These are phyloP conservation scores for Periconia macrospinosa DNA, from an alignment of 2,329 filamentous ascomycete species.

Conservation along the genomic window DNA sequence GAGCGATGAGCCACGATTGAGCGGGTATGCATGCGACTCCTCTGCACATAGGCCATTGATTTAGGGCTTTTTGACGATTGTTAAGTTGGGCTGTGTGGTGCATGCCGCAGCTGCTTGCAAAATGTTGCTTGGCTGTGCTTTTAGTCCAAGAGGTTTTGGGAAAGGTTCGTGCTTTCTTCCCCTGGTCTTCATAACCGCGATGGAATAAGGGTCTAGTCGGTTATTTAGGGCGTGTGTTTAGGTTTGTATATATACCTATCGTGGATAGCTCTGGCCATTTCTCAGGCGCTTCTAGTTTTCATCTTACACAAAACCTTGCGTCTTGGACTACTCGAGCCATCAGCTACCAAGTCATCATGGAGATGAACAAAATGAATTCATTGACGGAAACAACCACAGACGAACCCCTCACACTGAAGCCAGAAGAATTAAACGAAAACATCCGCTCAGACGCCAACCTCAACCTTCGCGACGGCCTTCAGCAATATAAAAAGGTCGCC, in stretches of 20 bases:
- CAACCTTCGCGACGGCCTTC: constrained; percentile 2
- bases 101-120: background rate
- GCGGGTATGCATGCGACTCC: background rate
- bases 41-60: background rate
- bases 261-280: no score
- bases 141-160: no score
- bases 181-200: no score
- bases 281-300: background rate
- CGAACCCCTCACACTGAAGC: background rate
- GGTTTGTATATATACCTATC: no score
- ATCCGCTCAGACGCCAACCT: background rate
- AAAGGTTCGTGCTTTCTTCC: no score
- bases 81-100: background rate
- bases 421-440: background rate
- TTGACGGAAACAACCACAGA: background rate
- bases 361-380: background rate
- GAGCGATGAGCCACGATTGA: background rate
- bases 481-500: constrained; percentile 9
- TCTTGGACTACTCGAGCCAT: background rate
- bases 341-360: background rate
- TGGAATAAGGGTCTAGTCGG: no score
- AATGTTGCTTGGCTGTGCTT: no score
- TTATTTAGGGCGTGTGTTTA: no score
- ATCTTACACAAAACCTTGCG: background rate
- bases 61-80: background rate